Percentiles rank a stretch among this genome's conserved stretches.
Evolutionary conservation across 192 early-diverging fungal genomes (phyloP).

Genomic region (Geosiphon pyriformis): DNA sequence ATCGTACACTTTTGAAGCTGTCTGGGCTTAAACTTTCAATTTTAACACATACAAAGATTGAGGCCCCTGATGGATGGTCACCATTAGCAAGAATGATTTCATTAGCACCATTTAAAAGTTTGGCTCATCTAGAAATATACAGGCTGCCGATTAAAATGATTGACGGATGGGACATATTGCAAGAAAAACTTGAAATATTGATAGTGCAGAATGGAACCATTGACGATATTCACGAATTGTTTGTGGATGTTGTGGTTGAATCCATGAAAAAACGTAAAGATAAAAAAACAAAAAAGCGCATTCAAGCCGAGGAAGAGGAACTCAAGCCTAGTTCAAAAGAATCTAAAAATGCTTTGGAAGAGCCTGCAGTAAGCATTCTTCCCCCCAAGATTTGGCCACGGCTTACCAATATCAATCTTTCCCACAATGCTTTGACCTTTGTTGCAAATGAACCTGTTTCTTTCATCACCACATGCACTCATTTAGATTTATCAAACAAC

Average conservation of each 20-base stretch:
- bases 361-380: slow-evolving; percentile 25
- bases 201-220: slow-evolving; percentile 37
- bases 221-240: slow-evolving; percentile 43
- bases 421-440: slow-evolving; percentile 45
- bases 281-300: slow-evolving; percentile 20
- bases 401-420: slow-evolving; percentile 40
- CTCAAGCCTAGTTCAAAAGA: neutral
- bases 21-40: slow-evolving; percentile 37
- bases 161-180: slow-evolving; percentile 45
- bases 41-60: slow-evolving; percentile 29
- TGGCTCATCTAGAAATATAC: slow-evolving; percentile 46
- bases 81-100: slow-evolving; percentile 28
- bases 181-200: slow-evolving; percentile 35
- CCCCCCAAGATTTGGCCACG: slow-evolving; percentile 34
- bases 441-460: slow-evolving; percentile 33
- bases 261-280: slow-evolving; percentile 32
- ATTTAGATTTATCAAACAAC: slow-evolving; percentile 49
- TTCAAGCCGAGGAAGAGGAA: slow-evolving; percentile 15
- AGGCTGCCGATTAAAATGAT: slow-evolving; percentile 40
- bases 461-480: slow-evolving; percentile 34
- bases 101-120: slow-evolving; percentile 32
- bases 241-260: slow-evolving; percentile 36
- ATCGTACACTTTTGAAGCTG: slow-evolving; percentile 40
- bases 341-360: neutral
- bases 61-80: slow-evolving; percentile 14